These are phyloP conservation scores for Eimeria sp. DNA, from an alignment of 169 alveolate genomes.

Conservation along the genomic window DNA sequence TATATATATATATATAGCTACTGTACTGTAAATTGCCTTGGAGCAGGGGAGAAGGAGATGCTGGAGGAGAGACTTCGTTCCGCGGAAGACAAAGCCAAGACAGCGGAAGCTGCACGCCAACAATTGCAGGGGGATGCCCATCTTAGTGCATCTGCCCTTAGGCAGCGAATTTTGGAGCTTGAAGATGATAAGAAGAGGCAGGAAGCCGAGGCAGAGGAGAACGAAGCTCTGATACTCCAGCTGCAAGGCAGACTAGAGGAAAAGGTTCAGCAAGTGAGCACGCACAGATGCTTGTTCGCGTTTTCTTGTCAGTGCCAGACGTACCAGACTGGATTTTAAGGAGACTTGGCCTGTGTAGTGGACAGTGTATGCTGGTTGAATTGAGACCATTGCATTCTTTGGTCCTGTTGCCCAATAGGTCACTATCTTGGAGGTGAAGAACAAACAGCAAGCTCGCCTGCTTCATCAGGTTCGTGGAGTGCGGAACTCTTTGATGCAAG, in stretches of 20 bases:
- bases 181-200: constrained; percentile 69
- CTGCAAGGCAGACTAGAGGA: constrained; percentile 73
- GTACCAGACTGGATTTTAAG: not conserved
- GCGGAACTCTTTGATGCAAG: constrained; percentile 70
- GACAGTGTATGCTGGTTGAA: not conserved
- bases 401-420: constrained; percentile 16
- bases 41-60: constrained; percentile 71
- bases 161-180: constrained; percentile 59
- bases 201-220: constrained; percentile 78
- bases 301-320: not conserved
- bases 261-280: constrained; percentile 66
- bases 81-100: constrained; percentile 66
- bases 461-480: constrained; percentile 78
- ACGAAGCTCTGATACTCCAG: constrained; percentile 69
- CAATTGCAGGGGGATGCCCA: constrained; percentile 48
- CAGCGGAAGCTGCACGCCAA: constrained; percentile 73
- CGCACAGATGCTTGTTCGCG: not conserved
- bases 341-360: not conserved
- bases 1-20: not conserved
- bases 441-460: constrained; percentile 66
- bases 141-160: not conserved
- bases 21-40: not conserved
- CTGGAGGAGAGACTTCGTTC: constrained; percentile 49
- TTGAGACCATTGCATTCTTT: not conserved
- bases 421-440: constrained; percentile 78